Evolutionary conservation across 257 asterid species (phyloP).

Genomic region (Euphrasia confusa): DNA sequence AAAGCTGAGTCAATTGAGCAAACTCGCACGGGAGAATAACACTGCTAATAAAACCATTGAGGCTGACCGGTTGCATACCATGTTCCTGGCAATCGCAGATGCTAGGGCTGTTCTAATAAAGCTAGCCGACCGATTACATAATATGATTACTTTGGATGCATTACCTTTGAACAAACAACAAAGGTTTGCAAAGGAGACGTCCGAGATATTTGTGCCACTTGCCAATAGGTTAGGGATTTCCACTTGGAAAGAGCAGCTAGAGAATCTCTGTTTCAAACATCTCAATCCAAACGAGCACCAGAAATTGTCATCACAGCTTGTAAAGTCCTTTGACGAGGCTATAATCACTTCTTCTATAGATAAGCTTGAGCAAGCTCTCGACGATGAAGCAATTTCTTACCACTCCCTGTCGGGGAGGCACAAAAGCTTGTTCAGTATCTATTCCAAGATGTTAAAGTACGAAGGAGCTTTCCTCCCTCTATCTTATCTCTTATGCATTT

Average conservation of each 20-base stretch:
- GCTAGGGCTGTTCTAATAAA: slow-evolving; percentile 91
- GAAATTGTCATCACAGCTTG: slow-evolving; percentile 64
- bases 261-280: slow-evolving; percentile 73
- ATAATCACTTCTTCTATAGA: slow-evolving; percentile 50
- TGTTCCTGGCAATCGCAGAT: slow-evolving; percentile 99
- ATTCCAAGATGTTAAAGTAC: slow-evolving; percentile 76
- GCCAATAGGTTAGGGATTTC: slow-evolving; percentile 87
- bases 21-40: slow-evolving; percentile 90
- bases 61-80: slow-evolving; percentile 90
- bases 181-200: slow-evolving; percentile 88
- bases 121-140: slow-evolving; percentile 94
- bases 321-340: slow-evolving; percentile 57
- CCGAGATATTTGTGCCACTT: slow-evolving; percentile 87
- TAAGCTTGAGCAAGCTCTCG: slow-evolving; percentile 61
- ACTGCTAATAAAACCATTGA: slow-evolving; percentile 80
- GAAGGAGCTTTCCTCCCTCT: slow-evolving; percentile 14
- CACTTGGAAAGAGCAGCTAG: slow-evolving; percentile 90
- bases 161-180: slow-evolving; percentile 67
- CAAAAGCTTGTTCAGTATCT: slow-evolving; percentile 72
- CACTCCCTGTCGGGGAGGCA: slow-evolving; percentile 67
- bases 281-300: slow-evolving; percentile 62
- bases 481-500: too few relatives aligned
- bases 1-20: slow-evolving; percentile 90
- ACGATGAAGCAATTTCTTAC: slow-evolving; percentile 40
- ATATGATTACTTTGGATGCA: slow-evolving; percentile 85